phyloP scores from a whole-genome alignment of 2,329 filamentous ascomycete species.

The Monosporascus sp. region DNA sequence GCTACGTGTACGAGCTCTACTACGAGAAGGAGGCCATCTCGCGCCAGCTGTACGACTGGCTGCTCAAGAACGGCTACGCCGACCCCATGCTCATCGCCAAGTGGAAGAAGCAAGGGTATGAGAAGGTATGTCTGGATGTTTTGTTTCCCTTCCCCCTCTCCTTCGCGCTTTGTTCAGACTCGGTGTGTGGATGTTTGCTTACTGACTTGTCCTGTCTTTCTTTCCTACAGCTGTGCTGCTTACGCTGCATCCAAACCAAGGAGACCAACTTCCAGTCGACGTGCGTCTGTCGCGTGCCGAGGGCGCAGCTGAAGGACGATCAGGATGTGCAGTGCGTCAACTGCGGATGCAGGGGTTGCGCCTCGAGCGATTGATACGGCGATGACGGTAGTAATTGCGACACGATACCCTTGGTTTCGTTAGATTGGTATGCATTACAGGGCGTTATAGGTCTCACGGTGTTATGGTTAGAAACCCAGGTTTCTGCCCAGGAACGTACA shows the following conservation, averaged over 20 bases:
- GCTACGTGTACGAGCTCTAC: slow-evolving; percentile 96
- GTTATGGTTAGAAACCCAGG: not conserved
- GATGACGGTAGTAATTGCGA: not conserved
- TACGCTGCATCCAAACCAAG: slow-evolving; percentile 97
- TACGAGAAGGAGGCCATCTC: slow-evolving; percentile 96
- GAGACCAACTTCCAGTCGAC: slow-evolving; percentile 99
- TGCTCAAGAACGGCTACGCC: slow-evolving; percentile 94
- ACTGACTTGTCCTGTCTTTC: not conserved
- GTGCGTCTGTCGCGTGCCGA: slow-evolving; percentile 92
- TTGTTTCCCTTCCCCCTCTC: not conserved
- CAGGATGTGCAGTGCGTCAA: slow-evolving; percentile 90
- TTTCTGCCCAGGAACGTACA: no score
- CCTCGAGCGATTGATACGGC: slow-evolving; percentile 66
- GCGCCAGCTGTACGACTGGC: slow-evolving; percentile 88
- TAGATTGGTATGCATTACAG: not conserved
- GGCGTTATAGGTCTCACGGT: not conserved
- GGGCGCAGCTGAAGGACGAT: slow-evolving; percentile 82
- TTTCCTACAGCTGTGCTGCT: slow-evolving; percentile 70
- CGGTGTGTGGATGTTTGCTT: not conserved
- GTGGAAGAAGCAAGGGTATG: slow-evolving; percentile 99
- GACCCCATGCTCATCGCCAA: slow-evolving; percentile 96
- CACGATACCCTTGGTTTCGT: slow-evolving; percentile 1
- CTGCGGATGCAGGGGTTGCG: slow-evolving; percentile 89
- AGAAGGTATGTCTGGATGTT: slow-evolving; percentile 62
- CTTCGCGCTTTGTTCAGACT: not conserved